A percentile compares a stretch with the other conserved stretches of the same genome.
Conservation (phyloP, 2,329 filamentous ascomycete species). For the Penicillium aurantiogriseum region DNA sequence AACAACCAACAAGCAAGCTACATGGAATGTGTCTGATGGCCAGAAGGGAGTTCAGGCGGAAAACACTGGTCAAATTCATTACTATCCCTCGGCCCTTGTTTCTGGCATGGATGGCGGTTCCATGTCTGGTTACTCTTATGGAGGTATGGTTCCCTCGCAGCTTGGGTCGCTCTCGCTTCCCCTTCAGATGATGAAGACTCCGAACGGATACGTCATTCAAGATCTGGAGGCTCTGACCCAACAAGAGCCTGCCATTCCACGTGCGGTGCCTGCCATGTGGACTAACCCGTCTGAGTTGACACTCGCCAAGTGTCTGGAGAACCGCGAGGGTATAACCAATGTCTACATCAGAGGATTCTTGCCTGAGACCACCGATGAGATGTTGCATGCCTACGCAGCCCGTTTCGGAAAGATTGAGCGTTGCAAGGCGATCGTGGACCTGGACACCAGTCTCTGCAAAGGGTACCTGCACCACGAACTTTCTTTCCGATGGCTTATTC, state of each 20-base stretch:
- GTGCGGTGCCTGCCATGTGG: slow-evolving; percentile 82
- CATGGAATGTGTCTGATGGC: slow-evolving; percentile 46
- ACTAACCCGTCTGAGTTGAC: slow-evolving; percentile 82
- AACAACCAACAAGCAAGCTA: slow-evolving; percentile 36
- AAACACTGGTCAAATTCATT: slow-evolving; percentile 59
- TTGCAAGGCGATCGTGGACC: slow-evolving; percentile 97
- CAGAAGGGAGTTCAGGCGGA: slow-evolving; percentile 57
- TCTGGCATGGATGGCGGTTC: slow-evolving; percentile 57
- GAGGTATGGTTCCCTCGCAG: slow-evolving; percentile 62
- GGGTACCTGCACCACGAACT: slow-evolving; percentile 60
- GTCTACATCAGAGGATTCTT: slow-evolving; percentile 97
- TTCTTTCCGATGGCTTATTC: slow-evolving; percentile 8
- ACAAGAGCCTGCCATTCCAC: slow-evolving; percentile 78
- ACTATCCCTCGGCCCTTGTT: slow-evolving; percentile 56
- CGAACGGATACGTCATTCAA: slow-evolving; percentile 46
- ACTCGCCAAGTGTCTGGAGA: slow-evolving; percentile 90
- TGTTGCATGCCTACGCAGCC: slow-evolving; percentile 75
- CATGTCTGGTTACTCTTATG: slow-evolving; percentile 52
- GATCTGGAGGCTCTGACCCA: slow-evolving; percentile 64
- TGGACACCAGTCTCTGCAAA: slow-evolving; percentile 89
- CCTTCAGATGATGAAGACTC: slow-evolving; percentile 48
- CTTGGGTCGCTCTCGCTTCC: slow-evolving; percentile 42
- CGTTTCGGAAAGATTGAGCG: slow-evolving; percentile 94
- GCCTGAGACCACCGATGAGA: slow-evolving; percentile 90
- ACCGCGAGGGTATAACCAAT: slow-evolving; percentile 92